Evolutionary conservation across 805 yeast genomes (phyloP), one percentile per base, ranked within the genome.

Genomic region (Saturnispora hagleri): DNA sequence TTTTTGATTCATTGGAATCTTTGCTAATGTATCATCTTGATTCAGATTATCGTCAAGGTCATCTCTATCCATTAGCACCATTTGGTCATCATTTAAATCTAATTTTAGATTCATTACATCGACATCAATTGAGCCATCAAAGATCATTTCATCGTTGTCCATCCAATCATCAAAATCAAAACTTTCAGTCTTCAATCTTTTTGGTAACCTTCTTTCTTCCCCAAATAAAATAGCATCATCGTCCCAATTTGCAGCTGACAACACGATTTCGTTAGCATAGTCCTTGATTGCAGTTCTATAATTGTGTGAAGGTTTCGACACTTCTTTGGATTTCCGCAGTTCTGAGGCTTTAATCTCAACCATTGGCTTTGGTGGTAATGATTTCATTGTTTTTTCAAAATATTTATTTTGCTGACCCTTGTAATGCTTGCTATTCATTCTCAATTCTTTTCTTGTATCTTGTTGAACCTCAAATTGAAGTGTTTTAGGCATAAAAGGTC

Each of bases 21-120:
- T 45, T 1, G 81, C 75, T 46, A 40, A 13, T 15, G 31, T 48
- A 38, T 46, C 52, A 60, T 38, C 54, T 10, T n/a, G 24, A n/a
- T 35, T 22, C 5, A 15, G 8, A 15, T 43, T 43, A 17, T 38
- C 33, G 8, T 35, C 33, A 33, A n/a, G 34, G 9, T 46, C 34
- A 9, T 61, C 59, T 24, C 75, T 74, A 10, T 80, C 77, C 24
- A 82, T 77, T 56, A 93, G 83, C 41, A 91, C 67, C 52, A 93
- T 69, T 50, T 82, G 75, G 13, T 93, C 86, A 66, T 93, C 99
- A 62, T 90, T 93, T 83, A 89, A 76, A 66, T 91, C 95, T 43
- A 93, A 67, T 56, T 73, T 74, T 41, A 82, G 64, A 28, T 71
- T 71, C 34, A 63, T 55, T 0, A 60, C 46, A 3, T 68, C 71